These are phyloP conservation scores for Clonostachys chloroleuca DNA, from an alignment of 2,329 filamentous ascomycete genomes.

Conservation along the genomic window DNA sequence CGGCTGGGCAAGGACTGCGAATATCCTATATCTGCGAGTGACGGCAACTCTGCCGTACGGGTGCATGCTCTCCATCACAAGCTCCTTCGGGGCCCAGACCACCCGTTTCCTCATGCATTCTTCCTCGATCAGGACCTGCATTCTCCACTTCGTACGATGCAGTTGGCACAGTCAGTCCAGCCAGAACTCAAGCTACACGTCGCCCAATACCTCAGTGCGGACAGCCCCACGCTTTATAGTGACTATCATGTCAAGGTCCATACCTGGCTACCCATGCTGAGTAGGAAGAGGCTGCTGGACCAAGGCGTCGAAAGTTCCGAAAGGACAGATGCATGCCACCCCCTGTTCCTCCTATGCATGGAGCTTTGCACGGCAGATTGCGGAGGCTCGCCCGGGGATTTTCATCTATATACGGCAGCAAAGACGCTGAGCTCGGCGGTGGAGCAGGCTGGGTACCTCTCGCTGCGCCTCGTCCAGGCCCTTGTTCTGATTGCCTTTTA, in stretches of 20 bases:
- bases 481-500: slow-evolving; percentile 6
- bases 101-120: slow-evolving; percentile 6
- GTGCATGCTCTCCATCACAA: neutral
- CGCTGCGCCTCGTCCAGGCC: slow-evolving; percentile 8
- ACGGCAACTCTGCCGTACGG: no score
- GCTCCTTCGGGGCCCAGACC: neutral
- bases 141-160: neutral
- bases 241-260: slow-evolving; percentile 7
- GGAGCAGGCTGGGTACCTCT: slow-evolving; percentile 7
- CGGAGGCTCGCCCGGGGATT: neutral
- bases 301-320: neutral
- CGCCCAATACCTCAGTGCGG: no score
- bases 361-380: slow-evolving; percentile 4
- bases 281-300: slow-evolving; percentile 8
- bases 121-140: slow-evolving; percentile 8
- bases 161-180: neutral
- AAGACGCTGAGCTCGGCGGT: slow-evolving; percentile 5
- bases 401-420: slow-evolving; percentile 4
- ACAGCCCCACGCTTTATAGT: slow-evolving; percentile 1
- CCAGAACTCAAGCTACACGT: neutral
- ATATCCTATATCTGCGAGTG: no score
- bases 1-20: no score
- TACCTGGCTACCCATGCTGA: slow-evolving; percentile 9
- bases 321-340: neutral
- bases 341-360: slow-evolving; percentile 10